Percentiles rank a stretch among this genome's conserved stretches.
Evolutionary conservation across 2,329 filamentous ascomycete species (phyloP).

Genomic region (Thyridium curvatum): DNA sequence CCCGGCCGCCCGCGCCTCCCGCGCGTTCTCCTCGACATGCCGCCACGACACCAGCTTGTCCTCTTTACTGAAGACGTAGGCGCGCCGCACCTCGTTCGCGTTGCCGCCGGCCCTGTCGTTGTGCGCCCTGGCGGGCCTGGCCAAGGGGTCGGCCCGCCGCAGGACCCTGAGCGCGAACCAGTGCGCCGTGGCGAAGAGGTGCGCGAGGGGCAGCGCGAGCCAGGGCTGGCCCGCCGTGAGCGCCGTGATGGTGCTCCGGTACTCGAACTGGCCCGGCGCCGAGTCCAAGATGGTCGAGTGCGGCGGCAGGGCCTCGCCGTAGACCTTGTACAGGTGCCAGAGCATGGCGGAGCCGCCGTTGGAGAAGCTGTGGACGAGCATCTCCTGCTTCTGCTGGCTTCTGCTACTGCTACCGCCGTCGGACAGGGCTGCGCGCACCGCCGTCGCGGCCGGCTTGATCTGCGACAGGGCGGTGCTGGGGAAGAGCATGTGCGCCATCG

Average conservation of each 20-base stretch:
- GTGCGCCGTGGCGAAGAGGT: constrained; percentile 21
- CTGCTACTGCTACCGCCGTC: constrained; percentile 7
- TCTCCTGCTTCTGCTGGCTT: constrained; percentile 17
- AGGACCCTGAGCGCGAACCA: constrained; percentile 22
- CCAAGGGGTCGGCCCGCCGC: constrained; percentile 16
- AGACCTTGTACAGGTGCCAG: constrained; percentile 27
- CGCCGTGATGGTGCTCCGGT: constrained; percentile 30
- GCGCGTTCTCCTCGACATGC: constrained; percentile 42
- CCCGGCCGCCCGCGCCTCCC: constrained; percentile 29
- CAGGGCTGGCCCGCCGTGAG: constrained; percentile 26
- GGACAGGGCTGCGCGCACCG: constrained; percentile 24
- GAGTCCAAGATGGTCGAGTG: constrained; percentile 42
- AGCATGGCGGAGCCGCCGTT: constrained; percentile 43
- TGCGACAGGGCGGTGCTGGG: constrained; percentile 21
- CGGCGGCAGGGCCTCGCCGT: constrained; percentile 23
- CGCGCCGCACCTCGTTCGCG: constrained; percentile 32
- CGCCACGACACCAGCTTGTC: constrained; percentile 39
- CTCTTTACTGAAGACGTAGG: constrained; percentile 45
- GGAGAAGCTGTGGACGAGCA: constrained; percentile 45
- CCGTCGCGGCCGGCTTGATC: constrained; percentile 30
- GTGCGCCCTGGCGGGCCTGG: constrained; percentile 21
- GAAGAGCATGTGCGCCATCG: constrained; percentile 27
- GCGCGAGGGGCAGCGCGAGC: constrained; percentile 19
- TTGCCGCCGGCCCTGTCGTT: constrained; percentile 23
- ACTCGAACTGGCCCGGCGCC: constrained; percentile 37